Percentiles rank a stretch among this genome's conserved stretches.
Conservation (phyloP, 768 basidiomycete species). For the Suillus ampliporus region DNA sequence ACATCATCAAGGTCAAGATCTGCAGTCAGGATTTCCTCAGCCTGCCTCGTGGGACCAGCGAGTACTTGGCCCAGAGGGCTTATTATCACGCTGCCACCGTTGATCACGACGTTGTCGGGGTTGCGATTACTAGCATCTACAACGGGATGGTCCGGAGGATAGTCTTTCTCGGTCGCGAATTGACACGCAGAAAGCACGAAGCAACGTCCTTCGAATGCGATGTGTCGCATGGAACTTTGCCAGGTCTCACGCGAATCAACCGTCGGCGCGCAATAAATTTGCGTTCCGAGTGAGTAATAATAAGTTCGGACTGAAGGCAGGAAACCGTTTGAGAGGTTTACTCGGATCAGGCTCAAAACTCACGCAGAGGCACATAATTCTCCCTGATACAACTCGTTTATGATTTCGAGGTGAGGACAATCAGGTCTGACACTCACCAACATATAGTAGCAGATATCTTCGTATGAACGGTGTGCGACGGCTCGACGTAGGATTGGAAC, state of each 20-base stretch:
- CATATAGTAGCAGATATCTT: constrained; percentile 64
- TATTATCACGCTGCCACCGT: constrained; percentile 66
- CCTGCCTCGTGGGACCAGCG: constrained; percentile 59
- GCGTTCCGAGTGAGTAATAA: constrained; percentile 63
- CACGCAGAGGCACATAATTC: constrained; percentile 70
- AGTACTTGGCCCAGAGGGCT: constrained; percentile 61
- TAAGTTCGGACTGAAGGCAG: constrained; percentile 52
- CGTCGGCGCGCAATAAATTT: constrained; percentile 70
- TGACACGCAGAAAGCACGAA: constrained; percentile 71
- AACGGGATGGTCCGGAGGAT: constrained; percentile 53
- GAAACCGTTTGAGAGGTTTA: background rate
- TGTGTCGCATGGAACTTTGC: constrained; percentile 63
- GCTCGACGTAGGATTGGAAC: constrained; percentile 36
- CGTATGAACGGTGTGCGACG: constrained; percentile 34
- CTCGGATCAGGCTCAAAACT: constrained; percentile 24
- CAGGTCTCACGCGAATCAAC: constrained; percentile 64
- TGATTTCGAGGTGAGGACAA: background rate
- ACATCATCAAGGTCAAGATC: constrained; percentile 65
- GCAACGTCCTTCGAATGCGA: constrained; percentile 71
- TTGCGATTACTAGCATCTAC: constrained; percentile 41
- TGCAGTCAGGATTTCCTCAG: constrained; percentile 60
- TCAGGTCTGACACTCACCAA: constrained; percentile 45
- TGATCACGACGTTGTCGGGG: constrained; percentile 60
- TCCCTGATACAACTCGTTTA: constrained; percentile 50
- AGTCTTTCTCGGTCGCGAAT: constrained; percentile 60